These are phyloP conservation scores for Dittrichia graveolens DNA, from an alignment of 129 eudicot genomes.

Conservation along the genomic window DNA sequence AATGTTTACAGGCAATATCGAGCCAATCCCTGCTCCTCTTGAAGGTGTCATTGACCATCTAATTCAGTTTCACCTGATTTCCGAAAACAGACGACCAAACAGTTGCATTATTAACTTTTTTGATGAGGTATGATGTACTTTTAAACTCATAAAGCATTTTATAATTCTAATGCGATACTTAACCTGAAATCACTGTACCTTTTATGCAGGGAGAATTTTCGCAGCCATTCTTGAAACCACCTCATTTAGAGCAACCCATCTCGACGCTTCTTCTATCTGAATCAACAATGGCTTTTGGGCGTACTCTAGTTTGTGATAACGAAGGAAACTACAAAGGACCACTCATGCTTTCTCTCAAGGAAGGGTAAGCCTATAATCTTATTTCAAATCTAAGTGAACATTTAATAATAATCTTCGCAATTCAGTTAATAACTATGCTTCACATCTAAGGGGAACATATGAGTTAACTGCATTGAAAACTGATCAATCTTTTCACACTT, in stretches of 20 bases:
- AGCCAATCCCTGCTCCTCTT: constrained; percentile 86
- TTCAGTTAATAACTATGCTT: no score
- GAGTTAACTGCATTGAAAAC: no score
- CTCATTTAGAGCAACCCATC: constrained; percentile 94
- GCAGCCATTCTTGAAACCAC: constrained; percentile 95
- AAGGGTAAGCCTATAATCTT: constrained; percentile 60
- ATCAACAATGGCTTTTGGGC: constrained; percentile 95
- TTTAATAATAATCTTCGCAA: no score
- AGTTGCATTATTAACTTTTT: constrained; percentile 94
- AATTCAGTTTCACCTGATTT: constrained; percentile 71
- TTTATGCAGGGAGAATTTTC: constrained; percentile 80
- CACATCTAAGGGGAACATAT: not conserved
- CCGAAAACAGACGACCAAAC: constrained; percentile 89
- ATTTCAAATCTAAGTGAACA: not conserved
- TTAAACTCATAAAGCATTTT: not conserved
- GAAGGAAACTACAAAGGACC: constrained; percentile 95
- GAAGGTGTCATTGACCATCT: constrained; percentile 80
- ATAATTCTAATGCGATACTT: not conserved
- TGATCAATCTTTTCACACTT: no score
- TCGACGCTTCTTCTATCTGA: constrained; percentile 81
- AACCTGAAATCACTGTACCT: not conserved
- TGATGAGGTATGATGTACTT: constrained; percentile 62
- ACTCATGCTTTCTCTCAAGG: constrained; percentile 79
- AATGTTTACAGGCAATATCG: constrained; percentile 64
- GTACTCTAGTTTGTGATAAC: constrained; percentile 68